Percentiles rank a stretch among this genome's conserved stretches.
Conservation (phyloP, 2,329 filamentous ascomycete species). For the Diaporthe citri region DNA sequence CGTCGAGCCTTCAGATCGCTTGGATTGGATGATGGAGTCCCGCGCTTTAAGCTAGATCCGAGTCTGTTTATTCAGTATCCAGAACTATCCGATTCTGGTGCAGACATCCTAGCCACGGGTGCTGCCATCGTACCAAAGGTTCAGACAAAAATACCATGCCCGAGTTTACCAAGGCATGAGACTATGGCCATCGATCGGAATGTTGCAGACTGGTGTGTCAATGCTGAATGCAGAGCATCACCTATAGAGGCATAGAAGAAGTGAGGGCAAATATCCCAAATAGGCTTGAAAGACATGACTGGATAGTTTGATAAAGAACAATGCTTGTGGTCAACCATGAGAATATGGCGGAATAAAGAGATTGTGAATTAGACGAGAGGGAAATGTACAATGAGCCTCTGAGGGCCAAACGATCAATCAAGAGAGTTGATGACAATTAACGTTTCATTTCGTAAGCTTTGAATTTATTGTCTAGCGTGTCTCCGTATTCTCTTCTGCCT, state of each 20-base stretch:
- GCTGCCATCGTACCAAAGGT: not conserved
- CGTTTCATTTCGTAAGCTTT: not conserved
- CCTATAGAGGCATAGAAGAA: not conserved
- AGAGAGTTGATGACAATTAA: not conserved
- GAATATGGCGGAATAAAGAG: accelerated
- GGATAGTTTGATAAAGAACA: not conserved
- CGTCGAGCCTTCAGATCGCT: not conserved
- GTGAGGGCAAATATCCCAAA: not conserved
- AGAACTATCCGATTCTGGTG: not conserved
- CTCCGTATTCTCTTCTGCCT: not conserved
- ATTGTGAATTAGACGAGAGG: not conserved
- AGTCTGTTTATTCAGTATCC: not conserved
- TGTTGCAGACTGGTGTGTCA: not conserved
- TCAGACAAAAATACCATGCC: not conserved
- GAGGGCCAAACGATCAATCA: not conserved
- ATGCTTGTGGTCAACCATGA: not conserved
- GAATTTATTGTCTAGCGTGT: not conserved
- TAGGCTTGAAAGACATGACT: not conserved
- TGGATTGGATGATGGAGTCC: not conserved
- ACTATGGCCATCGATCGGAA: not conserved
- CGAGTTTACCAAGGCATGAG: not conserved
- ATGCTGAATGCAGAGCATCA: not conserved
- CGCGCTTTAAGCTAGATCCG: not conserved
- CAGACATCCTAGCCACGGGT: not conserved
- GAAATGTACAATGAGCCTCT: not conserved